Conservation (phyloP, 2,329 filamentous ascomycete genomes). For the Pezicula neosporulosa region DNA sequence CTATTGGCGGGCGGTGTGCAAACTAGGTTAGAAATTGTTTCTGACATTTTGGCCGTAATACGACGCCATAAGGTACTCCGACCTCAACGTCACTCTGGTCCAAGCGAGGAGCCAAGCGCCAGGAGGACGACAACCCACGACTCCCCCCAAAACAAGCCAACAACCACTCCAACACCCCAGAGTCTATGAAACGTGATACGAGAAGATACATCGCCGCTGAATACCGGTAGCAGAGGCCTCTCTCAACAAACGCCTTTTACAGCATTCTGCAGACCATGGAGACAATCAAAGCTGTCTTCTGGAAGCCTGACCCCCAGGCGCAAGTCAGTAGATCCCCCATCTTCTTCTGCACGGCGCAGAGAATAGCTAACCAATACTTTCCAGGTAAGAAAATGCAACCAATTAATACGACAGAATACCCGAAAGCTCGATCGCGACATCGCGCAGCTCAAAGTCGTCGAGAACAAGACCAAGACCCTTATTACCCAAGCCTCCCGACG, state of each 20-base stretch:
- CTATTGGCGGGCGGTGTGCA: no score
- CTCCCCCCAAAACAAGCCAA: not conserved
- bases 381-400: conserved; percentile 93
- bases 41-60: no score
- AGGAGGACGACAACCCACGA: not conserved
- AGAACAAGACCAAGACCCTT: conserved; percentile 78
- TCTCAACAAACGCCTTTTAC: conserved; percentile 5
- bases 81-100: not conserved
- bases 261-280: conserved; percentile 61
- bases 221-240: conserved; percentile 3
- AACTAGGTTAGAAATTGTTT: no score
- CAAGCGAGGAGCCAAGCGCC: not conserved
- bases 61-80: no score
- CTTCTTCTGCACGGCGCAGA: conserved; percentile 2
- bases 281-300: conserved; percentile 79
- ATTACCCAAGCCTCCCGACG: conserved; percentile 82
- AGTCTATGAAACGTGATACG: not conserved
- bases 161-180: not conserved
- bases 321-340: conserved; percentile 58
- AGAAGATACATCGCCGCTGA: no score
- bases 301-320: conserved; percentile 86
- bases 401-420: conserved; percentile 82
- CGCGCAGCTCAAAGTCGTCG: conserved; percentile 69
- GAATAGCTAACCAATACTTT: conserved; percentile 1
- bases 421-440: conserved; percentile 96